Base-by-base conservation (phyloP, 345 rosid species). In the Pugionium cornutum region DNA sequence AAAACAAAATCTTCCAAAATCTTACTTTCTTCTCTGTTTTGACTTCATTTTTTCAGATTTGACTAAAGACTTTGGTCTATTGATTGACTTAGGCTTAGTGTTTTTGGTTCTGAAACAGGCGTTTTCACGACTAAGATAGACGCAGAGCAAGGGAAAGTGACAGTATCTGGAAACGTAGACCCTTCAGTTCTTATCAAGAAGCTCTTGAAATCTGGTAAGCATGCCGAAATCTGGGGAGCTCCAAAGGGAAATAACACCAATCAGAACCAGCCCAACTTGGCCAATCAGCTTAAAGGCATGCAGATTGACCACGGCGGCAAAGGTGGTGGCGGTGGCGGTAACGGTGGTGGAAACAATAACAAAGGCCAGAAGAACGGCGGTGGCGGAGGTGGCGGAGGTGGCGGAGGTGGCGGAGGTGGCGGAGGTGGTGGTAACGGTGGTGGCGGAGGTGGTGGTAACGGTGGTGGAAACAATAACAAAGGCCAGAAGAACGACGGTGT, bases 191-290 rank as follows among this genome's bases (percentile, higher is more conserved):
- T 92, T 33, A 86, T 92, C 67, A 92, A 87, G 83, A 89, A 87
- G 83, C 97, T 92, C 53, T 75, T 82, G 33, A 89, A 92, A 79
- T 81, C 91, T 41, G 98, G 98, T 40, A 92, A 92, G 75, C 89
- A 84, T 81, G 98, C 96, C 33, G 96, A 89, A 72, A 64, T 87
- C 18, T 89, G 96, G 95, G 95, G 86, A 18, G 18, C 18, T 18
- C 18, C 18, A 18, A 18, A 18, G 18, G 87, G 72, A 7, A 68
- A 67, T 70, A 82, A 72, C 69, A 18, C 37, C 57, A 68, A 29
- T 64, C 75, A 63, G 44, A 82, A 76, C 73, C 87, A 78, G 52
- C 83, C 79, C 73, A 68, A 87, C 26, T 45, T 87, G 62, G 75
- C 80, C 36, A 83, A 80, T 65, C 92, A 89, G 76, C 40, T 83